Conservation (phyloP, 1,284 basidiomycete genomes). For the Puccinia horiana region DNA sequence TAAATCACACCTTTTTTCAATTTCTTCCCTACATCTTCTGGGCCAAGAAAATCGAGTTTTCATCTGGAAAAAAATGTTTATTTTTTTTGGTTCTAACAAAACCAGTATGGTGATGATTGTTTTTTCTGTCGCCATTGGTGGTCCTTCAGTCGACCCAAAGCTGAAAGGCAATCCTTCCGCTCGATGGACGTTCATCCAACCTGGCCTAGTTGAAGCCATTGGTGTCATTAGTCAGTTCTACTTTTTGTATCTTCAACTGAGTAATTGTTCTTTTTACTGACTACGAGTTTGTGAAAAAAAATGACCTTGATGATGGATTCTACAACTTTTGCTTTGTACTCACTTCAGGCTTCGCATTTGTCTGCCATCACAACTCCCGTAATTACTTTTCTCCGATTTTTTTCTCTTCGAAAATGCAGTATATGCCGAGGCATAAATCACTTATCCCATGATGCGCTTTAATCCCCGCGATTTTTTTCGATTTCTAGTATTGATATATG, state of each 20-base stretch:
- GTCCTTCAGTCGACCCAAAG: constrained; percentile 74
- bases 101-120: constrained; percentile 92
- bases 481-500: constrained; percentile 76
- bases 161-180: constrained; percentile 68
- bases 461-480: neutral
- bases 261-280: neutral
- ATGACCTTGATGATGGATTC: neutral
- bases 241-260: neutral
- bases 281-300: neutral
- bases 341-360: constrained; percentile 73
- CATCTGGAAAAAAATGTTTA: neutral
- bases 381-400: neutral
- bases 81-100: constrained; percentile 9
- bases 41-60: neutral
- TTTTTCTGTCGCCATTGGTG: constrained; percentile 78
- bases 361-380: constrained; percentile 85
- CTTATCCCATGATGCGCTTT: neutral
- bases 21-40: constrained; percentile 55
- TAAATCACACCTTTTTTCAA: neutral
- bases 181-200: constrained; percentile 71
- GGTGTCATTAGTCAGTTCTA: constrained; percentile 74
- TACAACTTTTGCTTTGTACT: neutral
- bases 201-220: constrained; percentile 83
- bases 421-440: neutral
- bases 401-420: neutral